Conservation (phyloP, 108 stramenopile genomes). For the Skeletonema costatum region DNA sequence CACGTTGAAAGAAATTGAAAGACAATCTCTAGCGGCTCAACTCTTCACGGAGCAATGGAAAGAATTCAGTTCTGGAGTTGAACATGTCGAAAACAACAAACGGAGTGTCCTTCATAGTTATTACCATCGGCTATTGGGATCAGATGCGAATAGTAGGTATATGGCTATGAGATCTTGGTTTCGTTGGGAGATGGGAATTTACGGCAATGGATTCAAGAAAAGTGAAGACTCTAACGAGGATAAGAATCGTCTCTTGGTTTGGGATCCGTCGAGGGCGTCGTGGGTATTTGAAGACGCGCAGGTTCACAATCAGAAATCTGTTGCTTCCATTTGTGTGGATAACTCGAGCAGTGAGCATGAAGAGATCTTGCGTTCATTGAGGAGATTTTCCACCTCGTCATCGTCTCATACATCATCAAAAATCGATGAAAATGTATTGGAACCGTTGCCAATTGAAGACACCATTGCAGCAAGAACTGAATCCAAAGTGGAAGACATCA, state of each 20-base stretch:
- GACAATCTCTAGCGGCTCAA: not conserved
- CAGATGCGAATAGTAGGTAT: conserved; percentile 38
- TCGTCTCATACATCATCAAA: conserved; percentile 3
- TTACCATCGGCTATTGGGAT: conserved; percentile 54
- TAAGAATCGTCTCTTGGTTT: conserved; percentile 28
- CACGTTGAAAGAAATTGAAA: not conserved
- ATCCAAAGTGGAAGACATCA: not conserved
- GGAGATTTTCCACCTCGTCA: conserved; percentile 26
- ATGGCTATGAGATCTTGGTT: conserved; percentile 62
- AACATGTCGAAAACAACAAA: conserved; percentile 9
- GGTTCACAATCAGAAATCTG: conserved; percentile 26
- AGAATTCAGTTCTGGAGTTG: conserved; percentile 36
- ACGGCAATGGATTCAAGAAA: conserved; percentile 22
- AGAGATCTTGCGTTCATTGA: conserved; percentile 25
- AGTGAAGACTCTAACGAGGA: not conserved
- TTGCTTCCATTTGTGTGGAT: conserved; percentile 7
- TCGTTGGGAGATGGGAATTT: conserved; percentile 65
- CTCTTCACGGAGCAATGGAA: conserved; percentile 46
- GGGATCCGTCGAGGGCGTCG: conserved; percentile 21
- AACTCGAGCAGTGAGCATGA: not conserved
- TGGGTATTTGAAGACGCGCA: conserved; percentile 48
- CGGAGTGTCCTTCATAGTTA: conserved; percentile 56
- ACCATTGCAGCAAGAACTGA: not conserved
- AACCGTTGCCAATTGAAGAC: conserved; percentile 20
- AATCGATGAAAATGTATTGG: not conserved